Percentiles rank a stretch among this genome's conserved stretches.
Conservation (phyloP, 2,329 filamentous ascomycete genomes). For the Penicillium olsonii region DNA sequence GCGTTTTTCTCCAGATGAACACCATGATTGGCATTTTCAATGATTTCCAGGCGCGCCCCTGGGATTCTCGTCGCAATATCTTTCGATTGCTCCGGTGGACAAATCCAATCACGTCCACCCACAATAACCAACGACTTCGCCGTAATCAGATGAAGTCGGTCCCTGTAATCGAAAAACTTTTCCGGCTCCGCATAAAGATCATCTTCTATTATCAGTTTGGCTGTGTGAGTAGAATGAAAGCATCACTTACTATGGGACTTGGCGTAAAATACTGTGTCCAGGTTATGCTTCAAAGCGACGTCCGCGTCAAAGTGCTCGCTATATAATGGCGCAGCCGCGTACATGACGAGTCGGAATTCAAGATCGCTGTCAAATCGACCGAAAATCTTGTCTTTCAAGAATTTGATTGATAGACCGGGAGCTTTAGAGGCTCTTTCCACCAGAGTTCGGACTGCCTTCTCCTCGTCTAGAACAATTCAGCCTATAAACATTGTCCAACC, state of each 20-base stretch:
- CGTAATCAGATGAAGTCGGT: constrained; percentile 29
- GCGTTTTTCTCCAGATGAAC: constrained; percentile 7
- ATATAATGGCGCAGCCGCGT: constrained; percentile 43
- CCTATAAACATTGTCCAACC: too few species aligned
- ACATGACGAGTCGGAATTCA: constrained; percentile 42
- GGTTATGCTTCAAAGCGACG: constrained; percentile 29
- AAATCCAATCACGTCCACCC: constrained; percentile 45
- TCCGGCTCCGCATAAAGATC: background rate
- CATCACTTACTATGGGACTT: constrained; percentile 20
- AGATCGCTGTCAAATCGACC: constrained; percentile 39
- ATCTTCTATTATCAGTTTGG: background rate
- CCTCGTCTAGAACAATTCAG: background rate
- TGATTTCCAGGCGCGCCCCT: background rate
- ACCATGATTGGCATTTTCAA: constrained; percentile 2
- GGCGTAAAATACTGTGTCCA: constrained; percentile 37
- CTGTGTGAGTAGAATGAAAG: too few species aligned
- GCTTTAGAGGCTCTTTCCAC: constrained; percentile 32
- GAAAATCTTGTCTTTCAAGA: constrained; percentile 43
- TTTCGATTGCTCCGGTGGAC: constrained; percentile 27
- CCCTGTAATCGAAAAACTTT: constrained; percentile 25
- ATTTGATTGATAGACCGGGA: constrained; percentile 40
- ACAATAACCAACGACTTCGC: constrained; percentile 42
- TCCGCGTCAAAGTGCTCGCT: constrained; percentile 39
- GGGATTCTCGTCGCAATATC: constrained; percentile 4
- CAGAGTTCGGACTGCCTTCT: background rate